Evolutionary conservation across 2,329 filamentous ascomycete species (phyloP), one percentile per base, ranked within the genome.

Genomic region (Mycogone perniciosa): DNA sequence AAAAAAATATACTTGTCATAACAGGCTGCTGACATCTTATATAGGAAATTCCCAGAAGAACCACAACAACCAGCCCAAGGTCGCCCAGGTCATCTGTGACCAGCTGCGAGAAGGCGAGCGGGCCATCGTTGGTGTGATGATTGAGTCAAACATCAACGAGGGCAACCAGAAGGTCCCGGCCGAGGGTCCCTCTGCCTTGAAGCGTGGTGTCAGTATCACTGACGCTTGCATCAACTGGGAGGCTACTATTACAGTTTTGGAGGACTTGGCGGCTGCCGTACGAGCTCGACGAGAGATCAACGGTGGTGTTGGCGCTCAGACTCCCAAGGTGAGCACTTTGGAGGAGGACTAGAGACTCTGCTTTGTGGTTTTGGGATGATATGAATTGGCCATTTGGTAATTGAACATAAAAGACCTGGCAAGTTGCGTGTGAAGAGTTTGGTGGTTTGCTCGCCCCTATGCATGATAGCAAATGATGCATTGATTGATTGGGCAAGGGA

Each of bases 151-250:
- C 73, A 92, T 97, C 77, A 84, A 92, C 70, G 93, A 96, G 73
- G 80, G 82, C 58, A 89, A 85, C 76, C 86, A 90, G 66, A 96
- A 96, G 76, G 88, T 95, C 1, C 89, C 90, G 1, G 69, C 84
- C 1, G 89, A 95, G 70, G 92, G 91, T 7, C 86, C 87, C 6
- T 68, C 82, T 1, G 87, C 71, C 6, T 77, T 96, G 46, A 88
- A 90, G 76, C 89, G 88, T 72, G 91, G 91, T 59, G 87, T 96
- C 63, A 92, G 86, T 70, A 96, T 96, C 71, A 96, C 91, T 1
- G 91, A 96, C 69, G 92, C 91, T 50, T 99, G 92, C 74, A 96
- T 99, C 66, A 77, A 88, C 76, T 96, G 92, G 92, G 88, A 95
- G 10, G 79, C 76, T 48, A 96, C 91, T 1, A 82, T 93, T 39